phyloP scores from a whole-genome alignment of 225 moss, liverwort and hornwort species.

The Pleurozium schreberi region DNA sequence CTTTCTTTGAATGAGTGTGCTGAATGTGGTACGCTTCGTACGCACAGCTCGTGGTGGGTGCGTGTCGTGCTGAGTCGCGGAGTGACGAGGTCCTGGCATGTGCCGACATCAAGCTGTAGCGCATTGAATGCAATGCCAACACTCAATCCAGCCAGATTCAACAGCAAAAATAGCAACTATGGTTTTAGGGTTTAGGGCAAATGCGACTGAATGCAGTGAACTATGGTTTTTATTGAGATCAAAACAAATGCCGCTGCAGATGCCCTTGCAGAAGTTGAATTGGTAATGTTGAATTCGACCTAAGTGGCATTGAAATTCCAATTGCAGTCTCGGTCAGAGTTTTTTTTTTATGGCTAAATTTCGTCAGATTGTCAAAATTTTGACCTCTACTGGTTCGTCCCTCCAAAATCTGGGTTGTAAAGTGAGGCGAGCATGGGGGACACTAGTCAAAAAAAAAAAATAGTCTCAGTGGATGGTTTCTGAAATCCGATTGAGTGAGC shows the following conservation, averaged over 20 bases:
- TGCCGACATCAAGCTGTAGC: background rate
- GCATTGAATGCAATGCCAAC: background rate
- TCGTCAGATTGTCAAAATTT: too few species aligned
- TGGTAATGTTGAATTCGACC: background rate
- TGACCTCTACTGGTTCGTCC: too few species aligned
- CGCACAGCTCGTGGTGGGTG: background rate
- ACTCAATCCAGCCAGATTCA: background rate
- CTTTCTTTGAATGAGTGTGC: background rate
- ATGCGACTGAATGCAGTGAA: too few species aligned
- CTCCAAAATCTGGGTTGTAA: too few species aligned
- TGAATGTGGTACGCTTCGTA: background rate
- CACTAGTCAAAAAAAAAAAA: too few species aligned
- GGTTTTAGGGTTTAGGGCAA: too few species aligned
- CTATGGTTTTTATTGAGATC: too few species aligned
- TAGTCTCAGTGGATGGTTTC: too few species aligned
- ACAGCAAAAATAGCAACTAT: background rate
- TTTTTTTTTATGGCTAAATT: too few species aligned
- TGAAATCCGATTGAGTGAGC: too few species aligned
- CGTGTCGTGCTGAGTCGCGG: background rate
- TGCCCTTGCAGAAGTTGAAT: background rate
- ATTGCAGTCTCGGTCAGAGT: too few species aligned
- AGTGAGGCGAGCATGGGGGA: too few species aligned
- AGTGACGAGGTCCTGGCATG: background rate
- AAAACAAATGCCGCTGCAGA: background rate
- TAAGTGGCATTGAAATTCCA: background rate